Base-by-base conservation (phyloP, 2,329 filamentous ascomycete genomes). In the Malbranchea cinnamomea region DNA sequence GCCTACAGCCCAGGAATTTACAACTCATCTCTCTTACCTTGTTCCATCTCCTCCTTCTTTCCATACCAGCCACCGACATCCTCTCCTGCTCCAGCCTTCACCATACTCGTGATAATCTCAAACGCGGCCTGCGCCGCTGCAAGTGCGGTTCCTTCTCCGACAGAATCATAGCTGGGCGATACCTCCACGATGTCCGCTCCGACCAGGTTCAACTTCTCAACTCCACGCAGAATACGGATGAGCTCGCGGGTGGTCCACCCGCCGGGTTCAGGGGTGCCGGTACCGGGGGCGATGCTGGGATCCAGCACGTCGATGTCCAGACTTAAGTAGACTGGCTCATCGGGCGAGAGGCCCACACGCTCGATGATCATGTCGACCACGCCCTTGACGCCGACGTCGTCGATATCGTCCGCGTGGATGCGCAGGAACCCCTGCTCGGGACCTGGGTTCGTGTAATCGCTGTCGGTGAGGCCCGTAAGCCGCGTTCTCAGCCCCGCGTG, bases 131-230 rank as follows among this genome's bases (percentile, higher is more conserved):
- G 83, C 23, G 82, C 82, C 2, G 73, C 84, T 10, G 81, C 82
- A 40, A 92, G 56, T 8, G 81, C 79, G 22, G 83, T 93, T 46
- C 75, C 76, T 59, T 92, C 84, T 1, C 74, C 80, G 5, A 60
- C 60, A 7, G 77, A 76, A 60, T 93, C 82, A 49, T 91, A 93
- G 8, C 78, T 78, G 0, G 84, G 84, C 24, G 77, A 73, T 6
- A 91, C 81, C 62, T 93, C 85, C 4, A 94, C 85, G 28, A 93
- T 71, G 55, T 93, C 85, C 1, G 83, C 85, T 1, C 83, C 85
- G 3, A 93, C 80, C 3, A 93, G 59, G 48, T 93, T 92, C 50
- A 93, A 52, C 38, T 53, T 36, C 58, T 93, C 84, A 23, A 93
- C 68, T 0, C 81, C 83, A 18, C 83, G 64, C 49, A 93, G 55